Conservation (phyloP, 73 alveolate genomes). For the Uronychia binucleata region DNA sequence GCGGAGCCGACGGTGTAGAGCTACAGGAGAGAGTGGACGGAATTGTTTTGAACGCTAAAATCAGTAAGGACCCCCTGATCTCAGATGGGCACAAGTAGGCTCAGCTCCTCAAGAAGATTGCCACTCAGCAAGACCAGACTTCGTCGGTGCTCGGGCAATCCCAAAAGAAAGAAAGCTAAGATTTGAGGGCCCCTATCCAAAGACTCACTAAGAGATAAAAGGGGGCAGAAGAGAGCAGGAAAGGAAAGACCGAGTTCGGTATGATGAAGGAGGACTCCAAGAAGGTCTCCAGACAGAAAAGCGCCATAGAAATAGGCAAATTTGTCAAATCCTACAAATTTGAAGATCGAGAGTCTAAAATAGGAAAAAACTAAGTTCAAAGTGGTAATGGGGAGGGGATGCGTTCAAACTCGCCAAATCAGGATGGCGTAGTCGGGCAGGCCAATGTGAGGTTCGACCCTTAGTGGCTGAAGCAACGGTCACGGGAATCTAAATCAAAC, state of each 20-base stretch:
- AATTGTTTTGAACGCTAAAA: background rate
- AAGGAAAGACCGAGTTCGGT: background rate
- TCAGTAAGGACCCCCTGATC: background rate
- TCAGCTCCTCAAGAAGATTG: background rate
- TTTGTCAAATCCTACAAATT: background rate
- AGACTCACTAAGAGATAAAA: no score
- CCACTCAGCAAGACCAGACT: no score
- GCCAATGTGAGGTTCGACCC: background rate
- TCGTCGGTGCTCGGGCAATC: no score
- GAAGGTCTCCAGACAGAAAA: background rate
- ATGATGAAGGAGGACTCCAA: background rate
- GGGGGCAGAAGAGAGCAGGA: background rate
- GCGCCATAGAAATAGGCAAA: background rate
- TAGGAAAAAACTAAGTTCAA: no score
- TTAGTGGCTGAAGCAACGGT: background rate
- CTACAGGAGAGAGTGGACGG: background rate
- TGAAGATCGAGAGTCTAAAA: background rate
- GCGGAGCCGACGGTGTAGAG: no score
- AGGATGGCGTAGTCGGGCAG: background rate
- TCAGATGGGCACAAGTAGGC: background rate
- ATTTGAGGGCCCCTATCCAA: no score
- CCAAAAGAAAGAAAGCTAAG: no score
- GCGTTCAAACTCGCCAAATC: background rate
- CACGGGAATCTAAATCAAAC: background rate
- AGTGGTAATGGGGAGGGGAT: no score